A percentile compares a stretch with the other conserved stretches of the same genome.
phyloP scores from a whole-genome alignment of 306 rosid genomes.

The Cucumis hystrix region DNA sequence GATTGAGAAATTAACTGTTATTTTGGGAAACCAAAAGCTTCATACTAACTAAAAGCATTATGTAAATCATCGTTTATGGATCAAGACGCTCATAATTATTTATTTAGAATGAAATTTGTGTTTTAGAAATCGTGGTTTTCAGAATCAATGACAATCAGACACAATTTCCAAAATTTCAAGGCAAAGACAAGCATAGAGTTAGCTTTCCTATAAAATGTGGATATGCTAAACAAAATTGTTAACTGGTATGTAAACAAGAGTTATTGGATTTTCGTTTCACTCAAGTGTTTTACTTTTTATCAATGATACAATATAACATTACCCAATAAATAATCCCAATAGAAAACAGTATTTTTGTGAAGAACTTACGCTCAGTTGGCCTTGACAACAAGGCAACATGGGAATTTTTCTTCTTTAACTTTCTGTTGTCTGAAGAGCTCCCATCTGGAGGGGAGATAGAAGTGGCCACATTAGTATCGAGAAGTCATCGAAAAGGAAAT shows the following conservation, averaged over 20 bases:
- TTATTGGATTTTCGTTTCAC: not conserved
- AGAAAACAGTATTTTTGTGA: not conserved
- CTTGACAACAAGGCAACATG: constrained; percentile 59
- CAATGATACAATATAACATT: not conserved
- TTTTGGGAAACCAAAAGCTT: not conserved
- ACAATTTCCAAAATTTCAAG: not conserved
- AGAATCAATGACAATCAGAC: not conserved
- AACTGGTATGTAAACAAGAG: not conserved
- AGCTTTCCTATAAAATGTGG: not conserved
- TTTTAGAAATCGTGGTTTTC: not conserved
- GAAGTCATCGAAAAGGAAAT: not conserved
- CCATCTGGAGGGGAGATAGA: constrained; percentile 29
- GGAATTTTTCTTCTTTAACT: constrained; percentile 46
- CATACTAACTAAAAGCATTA: not conserved
- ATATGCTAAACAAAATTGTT: not conserved
- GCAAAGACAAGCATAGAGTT: not conserved
- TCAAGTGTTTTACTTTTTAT: not conserved
- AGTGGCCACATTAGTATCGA: constrained; percentile 8
- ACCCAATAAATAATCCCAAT: not conserved
- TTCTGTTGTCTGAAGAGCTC: constrained; percentile 18
- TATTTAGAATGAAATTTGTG: not conserved
- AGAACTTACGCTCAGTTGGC: constrained; percentile 85
- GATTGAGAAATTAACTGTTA: not conserved
- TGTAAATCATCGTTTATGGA: not conserved
- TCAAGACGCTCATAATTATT: not conserved